These are phyloP conservation scores for Volvariella surrecta DNA, from an alignment of 1,284 basidiomycete species.

Conservation along the genomic window DNA sequence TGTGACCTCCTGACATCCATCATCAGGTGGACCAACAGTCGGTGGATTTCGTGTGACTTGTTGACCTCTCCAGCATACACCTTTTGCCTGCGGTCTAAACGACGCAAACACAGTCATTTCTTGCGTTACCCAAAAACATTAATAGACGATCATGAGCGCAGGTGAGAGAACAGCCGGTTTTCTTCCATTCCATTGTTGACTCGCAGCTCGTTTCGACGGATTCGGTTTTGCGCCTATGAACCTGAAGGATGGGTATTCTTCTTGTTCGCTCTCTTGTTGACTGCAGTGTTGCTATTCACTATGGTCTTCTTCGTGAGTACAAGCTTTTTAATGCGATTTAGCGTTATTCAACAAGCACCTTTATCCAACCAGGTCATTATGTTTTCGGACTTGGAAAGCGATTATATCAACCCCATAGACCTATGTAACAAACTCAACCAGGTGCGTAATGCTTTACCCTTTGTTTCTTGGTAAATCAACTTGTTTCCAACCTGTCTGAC, in stretches of 20 bases:
- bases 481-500: background rate
- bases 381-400: constrained; percentile 97
- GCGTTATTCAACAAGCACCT: background rate
- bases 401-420: constrained; percentile 99
- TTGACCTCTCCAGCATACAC: no score
- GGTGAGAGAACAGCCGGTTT: constrained; percentile 4
- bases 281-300: constrained; percentile 81
- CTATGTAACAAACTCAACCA: constrained; percentile 99
- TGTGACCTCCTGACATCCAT: no score
- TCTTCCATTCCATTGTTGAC: no score
- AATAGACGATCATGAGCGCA: constrained; percentile 6
- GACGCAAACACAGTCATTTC: no score
- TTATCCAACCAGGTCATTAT: constrained; percentile 80
- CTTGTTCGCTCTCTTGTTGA: constrained; percentile 80
- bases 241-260: constrained; percentile 70
- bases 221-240: background rate
- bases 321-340: background rate
- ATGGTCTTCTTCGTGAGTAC: constrained; percentile 89
- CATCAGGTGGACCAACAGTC: no score
- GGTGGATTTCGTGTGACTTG: no score
- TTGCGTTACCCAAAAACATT: no score
- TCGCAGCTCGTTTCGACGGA: no score
- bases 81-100: no score
- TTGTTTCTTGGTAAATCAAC: background rate
- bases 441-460: constrained; percentile 33